Evolutionary conservation across 805 yeast genomes (phyloP), one percentile per base, ranked within the genome.

Genomic region (Ogataea thermomethanolica): DNA sequence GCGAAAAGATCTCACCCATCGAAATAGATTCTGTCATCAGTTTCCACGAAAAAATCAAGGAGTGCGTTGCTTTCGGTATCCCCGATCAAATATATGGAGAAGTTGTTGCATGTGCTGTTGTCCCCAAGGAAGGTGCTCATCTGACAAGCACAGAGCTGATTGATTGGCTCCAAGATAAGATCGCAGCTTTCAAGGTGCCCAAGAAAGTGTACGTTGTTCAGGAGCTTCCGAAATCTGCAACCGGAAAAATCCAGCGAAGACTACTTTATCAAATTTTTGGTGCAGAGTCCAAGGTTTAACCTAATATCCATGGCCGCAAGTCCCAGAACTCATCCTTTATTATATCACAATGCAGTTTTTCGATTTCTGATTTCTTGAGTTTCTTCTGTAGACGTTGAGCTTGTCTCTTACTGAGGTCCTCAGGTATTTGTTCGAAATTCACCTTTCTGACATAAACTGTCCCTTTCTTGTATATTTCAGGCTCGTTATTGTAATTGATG

Each of bases 401-500:
- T 50, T 81, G 85, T 34, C 84, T 61, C 13, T 61, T 59, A 11
- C 66, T 45, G 41, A 64, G 33, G 10, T 32, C 46, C 23, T 26
- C 27, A 11, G 38, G 30, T 4, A 34, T 31, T 2, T 7, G 31
- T 10, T 38, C n/a, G 21, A 15, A 8, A 27, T 37, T 30, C 33
- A 45, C 1, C 38, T 78, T 81, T 52, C 90, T 66, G 3, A 79
- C 66, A 12, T 77, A 59, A 2, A 76, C 62, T 0, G 90, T 78
- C 2, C 99, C 99, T 65, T 91, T 93, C 48, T 83, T 85, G 65
- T 66, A 93, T 46, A 89, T 81, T 40, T 85, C 96, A 0, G 84
- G 85, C 62, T 91, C 97, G 48, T 86, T 78, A 58, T 93, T 93
- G 64, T 93, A 93, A 56, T 93, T 93, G 30, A 91, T 79, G 0